Evolutionary conservation across 2,329 filamentous ascomycete species (phyloP), one percentile per base, ranked within the genome.

Genomic region (Aureobasidium sp.): DNA sequence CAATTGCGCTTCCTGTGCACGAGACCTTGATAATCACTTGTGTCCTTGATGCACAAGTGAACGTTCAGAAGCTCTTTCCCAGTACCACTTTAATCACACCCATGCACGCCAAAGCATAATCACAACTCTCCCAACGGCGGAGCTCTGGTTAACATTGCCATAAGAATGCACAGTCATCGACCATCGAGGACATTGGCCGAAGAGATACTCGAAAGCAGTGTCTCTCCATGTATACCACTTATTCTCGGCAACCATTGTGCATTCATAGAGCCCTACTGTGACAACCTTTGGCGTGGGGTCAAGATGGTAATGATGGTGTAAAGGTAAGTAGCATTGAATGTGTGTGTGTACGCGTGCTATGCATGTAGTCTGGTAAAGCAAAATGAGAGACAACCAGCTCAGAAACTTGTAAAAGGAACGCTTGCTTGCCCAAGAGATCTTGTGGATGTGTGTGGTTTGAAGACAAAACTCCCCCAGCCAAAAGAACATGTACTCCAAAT

Each of bases 321-420:
- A 34, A 59, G 24, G 26, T 37, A 50, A 41, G 34, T 50, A 48
- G 44, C 56, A 50, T 57, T 39, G n/a, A n/a, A 37, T 56, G 37
- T 43, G 52, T 46, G 51, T 29, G 8, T 20, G 24, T 41, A 37
- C 41, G 51, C 37, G 36, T 32, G 51, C 51, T 55, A 27, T 55
- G 41, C 41, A 57, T 57, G 53, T 39, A 44, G 53, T 36, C 53
- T 46, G 41, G 53, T 57, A 46, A 57, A 39, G 41, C 39, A 55
- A 55, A 57, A 57, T 46, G 41, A 57, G 39, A 57, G 53, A 57
- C 41, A 29, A 55, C 53, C 53, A 57, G 53, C 53, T 57, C 53
- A 36, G 29, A 39, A 37, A 26, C 53, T 36, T 57, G 41, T 34
- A 26, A 34, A 57, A 57, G 53, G 32, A 59, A 48, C 55, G 55